Conservation (phyloP, 1,139 yeast genomes). For the Taphrina betulina region DNA sequence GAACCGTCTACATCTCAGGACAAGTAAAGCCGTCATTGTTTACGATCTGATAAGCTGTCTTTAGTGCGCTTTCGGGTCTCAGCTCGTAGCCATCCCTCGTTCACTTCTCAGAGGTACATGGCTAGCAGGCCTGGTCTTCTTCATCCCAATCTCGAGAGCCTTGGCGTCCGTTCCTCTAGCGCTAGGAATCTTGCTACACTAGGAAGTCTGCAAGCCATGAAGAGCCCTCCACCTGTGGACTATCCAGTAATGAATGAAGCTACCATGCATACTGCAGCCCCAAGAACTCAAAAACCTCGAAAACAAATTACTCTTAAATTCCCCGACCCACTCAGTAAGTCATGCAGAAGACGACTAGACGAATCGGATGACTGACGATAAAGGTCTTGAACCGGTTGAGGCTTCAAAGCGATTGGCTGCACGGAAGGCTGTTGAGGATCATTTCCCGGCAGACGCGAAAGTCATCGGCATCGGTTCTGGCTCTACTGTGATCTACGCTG, state of each 20-base stretch:
- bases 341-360: too few species aligned
- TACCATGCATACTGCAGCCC: constrained; percentile 7
- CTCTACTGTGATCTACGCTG: constrained; percentile 92
- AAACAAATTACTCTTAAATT: constrained; percentile 14
- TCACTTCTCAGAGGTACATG: too few species aligned
- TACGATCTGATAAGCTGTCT: too few species aligned
- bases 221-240: constrained; percentile 25
- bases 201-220: constrained; percentile 16
- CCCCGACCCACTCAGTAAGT: constrained; percentile 22
- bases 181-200: constrained; percentile 25
- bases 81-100: too few species aligned
- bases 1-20: too few species aligned
- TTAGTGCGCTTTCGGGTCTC: too few species aligned
- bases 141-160: too few species aligned
- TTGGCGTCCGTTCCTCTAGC: constrained; percentile 1
- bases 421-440: constrained; percentile 86
- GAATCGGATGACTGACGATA: too few species aligned
- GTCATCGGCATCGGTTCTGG: constrained; percentile 96
- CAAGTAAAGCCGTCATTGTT: too few species aligned
- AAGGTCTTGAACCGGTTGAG: constrained; percentile 47
- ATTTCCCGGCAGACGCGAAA: constrained; percentile 66
- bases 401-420: constrained; percentile 83
- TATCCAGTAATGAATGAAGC: constrained; percentile 13
- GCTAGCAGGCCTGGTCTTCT: too few species aligned
- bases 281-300: constrained; percentile 4